Conservation (phyloP, 306 rosid genomes). For the Erythrophleum fordii region DNA sequence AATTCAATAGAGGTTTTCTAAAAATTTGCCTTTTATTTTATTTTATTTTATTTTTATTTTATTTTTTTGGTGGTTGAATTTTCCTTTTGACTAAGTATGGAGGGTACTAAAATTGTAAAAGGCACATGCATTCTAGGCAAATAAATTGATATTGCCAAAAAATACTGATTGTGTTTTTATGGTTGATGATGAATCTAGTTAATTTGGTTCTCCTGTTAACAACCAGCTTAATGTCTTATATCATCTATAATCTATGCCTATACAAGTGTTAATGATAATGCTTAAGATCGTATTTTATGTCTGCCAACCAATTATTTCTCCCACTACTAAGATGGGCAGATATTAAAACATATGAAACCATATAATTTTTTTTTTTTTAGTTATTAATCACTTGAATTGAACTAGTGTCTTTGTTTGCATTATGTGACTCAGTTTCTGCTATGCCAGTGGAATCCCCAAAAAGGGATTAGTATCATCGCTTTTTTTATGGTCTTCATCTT, state of each 20-base stretch:
- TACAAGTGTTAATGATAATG: not conserved
- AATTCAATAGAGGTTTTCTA: not conserved
- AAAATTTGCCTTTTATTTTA: too few species aligned
- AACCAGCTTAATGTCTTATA: not conserved
- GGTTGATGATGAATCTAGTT: not conserved
- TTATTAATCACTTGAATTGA: not conserved
- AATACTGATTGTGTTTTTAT: not conserved
- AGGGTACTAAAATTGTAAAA: not conserved
- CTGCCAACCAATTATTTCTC: not conserved
- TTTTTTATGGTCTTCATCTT: not conserved
- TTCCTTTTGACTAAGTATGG: not conserved
- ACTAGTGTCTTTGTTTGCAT: not conserved
- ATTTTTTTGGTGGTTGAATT: too few species aligned
- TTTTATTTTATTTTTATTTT: too few species aligned
- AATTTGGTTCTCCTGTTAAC: not conserved
- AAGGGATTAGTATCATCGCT: not conserved
- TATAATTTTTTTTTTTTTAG: too few species aligned
- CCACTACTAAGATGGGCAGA: too few species aligned
- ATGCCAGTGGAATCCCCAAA: not conserved
- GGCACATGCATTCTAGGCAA: not conserved
- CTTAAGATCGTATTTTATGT: not conserved
- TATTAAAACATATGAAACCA: too few species aligned
- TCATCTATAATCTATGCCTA: not conserved
- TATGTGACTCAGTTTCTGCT: not conserved
- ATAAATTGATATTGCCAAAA: slow-evolving; percentile 1